phyloP scores from a whole-genome alignment of 73 alveolate species.

The Tetrahymena malaccensis region DNA sequence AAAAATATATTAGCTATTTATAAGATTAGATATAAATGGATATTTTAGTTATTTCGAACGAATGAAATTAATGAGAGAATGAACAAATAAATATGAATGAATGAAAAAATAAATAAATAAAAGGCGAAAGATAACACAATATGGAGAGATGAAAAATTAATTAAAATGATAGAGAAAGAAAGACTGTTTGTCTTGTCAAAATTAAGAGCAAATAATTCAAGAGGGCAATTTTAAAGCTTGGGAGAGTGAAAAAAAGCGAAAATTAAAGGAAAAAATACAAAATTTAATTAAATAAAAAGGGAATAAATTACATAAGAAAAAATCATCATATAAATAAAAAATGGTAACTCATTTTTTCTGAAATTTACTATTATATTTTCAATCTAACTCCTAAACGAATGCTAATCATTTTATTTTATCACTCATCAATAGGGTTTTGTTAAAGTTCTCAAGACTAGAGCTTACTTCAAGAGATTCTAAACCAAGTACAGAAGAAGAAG shows the following conservation, averaged over 20 bases:
- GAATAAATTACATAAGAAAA: background rate
- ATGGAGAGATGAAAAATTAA: no score
- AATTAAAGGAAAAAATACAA: background rate
- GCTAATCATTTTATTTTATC: background rate
- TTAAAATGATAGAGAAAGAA: background rate
- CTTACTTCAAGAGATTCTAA: constrained; percentile 98
- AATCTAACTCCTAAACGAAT: background rate
- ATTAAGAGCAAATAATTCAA: background rate
- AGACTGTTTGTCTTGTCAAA: background rate
- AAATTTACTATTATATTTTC: background rate
- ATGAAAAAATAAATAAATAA: background rate
- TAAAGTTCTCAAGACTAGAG: constrained; percentile 91
- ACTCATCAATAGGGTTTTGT: constrained; percentile 89
- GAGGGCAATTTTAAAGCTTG: background rate
- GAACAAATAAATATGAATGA: background rate
- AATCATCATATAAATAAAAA: background rate
- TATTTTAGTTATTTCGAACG: background rate
- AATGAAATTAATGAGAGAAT: background rate
- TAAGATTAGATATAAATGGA: background rate
- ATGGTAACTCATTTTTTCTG: background rate
- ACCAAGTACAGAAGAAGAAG: constrained; percentile 97
- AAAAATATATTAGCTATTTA: no score
- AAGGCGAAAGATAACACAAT: background rate
- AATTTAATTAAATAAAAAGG: background rate
- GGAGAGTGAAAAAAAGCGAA: background rate